Percentiles rank a stretch among this genome's conserved stretches.
Evolutionary conservation across 176 grass and related monocot species (phyloP).

Genomic region (Musa acuminata): DNA sequence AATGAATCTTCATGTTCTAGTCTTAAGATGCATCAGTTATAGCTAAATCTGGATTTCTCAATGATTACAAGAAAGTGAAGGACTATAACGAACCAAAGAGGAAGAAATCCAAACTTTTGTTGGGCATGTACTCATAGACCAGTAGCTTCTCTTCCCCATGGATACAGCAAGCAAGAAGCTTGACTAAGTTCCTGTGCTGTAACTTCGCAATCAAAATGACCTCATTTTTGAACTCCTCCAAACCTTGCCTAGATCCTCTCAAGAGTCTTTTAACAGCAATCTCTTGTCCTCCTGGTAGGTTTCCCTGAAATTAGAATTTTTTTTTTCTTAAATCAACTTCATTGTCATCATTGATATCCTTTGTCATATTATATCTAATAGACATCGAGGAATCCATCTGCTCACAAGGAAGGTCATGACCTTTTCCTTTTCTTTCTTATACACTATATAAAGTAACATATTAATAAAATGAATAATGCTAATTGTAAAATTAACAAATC

Average conservation of each 20-base stretch:
- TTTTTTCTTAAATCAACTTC: not conserved
- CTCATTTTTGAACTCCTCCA: conserved; percentile 42
- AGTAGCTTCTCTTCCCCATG: conserved; percentile 29
- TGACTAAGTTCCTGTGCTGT: conserved; percentile 45
- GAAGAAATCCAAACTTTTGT: conserved; percentile 45
- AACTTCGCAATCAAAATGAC: conserved; percentile 26
- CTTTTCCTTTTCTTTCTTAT: no score
- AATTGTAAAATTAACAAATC: no score
- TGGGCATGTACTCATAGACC: conserved; percentile 39
- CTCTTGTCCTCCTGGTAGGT: not conserved
- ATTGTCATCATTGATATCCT: not conserved
- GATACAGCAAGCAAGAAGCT: conserved; percentile 31
- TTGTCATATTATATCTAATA: not conserved
- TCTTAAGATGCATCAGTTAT: not conserved
- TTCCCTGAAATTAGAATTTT: not conserved
- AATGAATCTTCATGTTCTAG: no score
- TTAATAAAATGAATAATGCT: no score
- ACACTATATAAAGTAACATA: no score
- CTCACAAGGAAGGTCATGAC: no score
- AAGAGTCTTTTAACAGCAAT: not conserved
- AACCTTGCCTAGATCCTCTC: conserved; percentile 32
- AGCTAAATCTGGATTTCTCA: not conserved
- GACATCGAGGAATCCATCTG: not conserved
- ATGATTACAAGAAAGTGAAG: conserved; percentile 2
- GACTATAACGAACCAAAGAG: conserved; percentile 30